phyloP scores from a whole-genome alignment of 2,329 filamentous ascomycete species.

The Chaetomium sp. region DNA sequence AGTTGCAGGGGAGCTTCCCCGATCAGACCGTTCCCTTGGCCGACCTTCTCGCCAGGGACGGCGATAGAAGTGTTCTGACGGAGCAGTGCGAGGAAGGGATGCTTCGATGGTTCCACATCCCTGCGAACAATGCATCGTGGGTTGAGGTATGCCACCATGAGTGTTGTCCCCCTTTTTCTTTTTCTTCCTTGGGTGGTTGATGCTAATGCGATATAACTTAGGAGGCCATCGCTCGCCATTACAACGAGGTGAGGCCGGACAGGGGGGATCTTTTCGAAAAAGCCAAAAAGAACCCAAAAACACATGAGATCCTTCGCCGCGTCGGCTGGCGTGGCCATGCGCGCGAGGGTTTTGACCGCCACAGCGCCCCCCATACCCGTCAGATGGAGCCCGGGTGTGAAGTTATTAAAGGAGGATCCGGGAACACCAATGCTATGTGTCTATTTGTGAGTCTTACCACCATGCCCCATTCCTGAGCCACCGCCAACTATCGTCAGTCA shows the following conservation, averaged over 20 bases:
- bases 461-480: too few species aligned
- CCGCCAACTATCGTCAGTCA: not conserved
- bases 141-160: not conserved
- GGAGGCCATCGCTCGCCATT: constrained; percentile 4
- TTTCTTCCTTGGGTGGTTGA: not conserved
- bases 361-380: not conserved
- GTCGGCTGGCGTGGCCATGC: not conserved
- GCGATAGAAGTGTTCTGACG: not conserved
- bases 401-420: not conserved
- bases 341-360: not conserved
- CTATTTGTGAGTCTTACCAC: not conserved
- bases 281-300: not conserved
- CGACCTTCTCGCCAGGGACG: not conserved
- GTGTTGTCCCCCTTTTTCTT: too few species aligned
- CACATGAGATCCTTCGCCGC: not conserved
- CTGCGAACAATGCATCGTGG: not conserved
- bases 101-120: not conserved
- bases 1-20: not conserved
- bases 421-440: not conserved
- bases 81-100: constrained; percentile 1
- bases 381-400: not conserved
- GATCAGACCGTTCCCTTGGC: not conserved
- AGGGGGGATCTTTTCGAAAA: not conserved
- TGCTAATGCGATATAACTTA: not conserved
- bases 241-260: not conserved